Conservation (phyloP, 2,329 filamentous ascomycete genomes). For the Rhytidhysteron rufulum region DNA sequence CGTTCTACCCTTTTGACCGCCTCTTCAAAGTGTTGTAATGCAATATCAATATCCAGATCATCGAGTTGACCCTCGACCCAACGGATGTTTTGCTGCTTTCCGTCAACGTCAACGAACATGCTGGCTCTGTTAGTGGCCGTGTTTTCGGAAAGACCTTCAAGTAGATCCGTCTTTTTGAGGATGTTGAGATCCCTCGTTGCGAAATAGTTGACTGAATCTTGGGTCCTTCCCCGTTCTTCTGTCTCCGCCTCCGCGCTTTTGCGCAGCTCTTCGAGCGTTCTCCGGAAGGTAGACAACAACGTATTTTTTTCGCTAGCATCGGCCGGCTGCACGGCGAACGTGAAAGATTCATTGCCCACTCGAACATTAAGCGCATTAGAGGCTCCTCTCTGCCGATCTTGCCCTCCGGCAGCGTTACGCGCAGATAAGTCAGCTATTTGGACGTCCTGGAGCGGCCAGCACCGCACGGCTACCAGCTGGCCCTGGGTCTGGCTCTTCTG, state of each 20-base stretch:
- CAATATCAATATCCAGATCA: conserved; percentile 92
- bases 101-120: conserved; percentile 91
- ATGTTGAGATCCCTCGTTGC: conserved; percentile 73
- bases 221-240: conserved; percentile 78
- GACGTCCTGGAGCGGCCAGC: conserved; percentile 90
- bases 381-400: conserved; percentile 56
- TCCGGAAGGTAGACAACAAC: conserved; percentile 84
- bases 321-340: conserved; percentile 83
- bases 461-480: conserved; percentile 88
- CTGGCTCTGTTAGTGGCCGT: conserved; percentile 67
- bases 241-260: conserved; percentile 82
- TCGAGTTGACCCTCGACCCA: conserved; percentile 97
- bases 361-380: conserved; percentile 87
- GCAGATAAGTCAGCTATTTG: conserved; percentile 82
- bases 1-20: conserved; percentile 83
- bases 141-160: conserved; percentile 66
- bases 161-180: conserved; percentile 72
- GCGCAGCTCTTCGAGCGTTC: conserved; percentile 86
- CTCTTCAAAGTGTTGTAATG: conserved; percentile 80
- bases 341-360: conserved; percentile 86
- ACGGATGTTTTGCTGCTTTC: conserved; percentile 90
- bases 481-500: conserved; percentile 33
- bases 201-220: conserved; percentile 83
- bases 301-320: conserved; percentile 75
- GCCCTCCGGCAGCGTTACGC: conserved; percentile 17